phyloP scores from a whole-genome alignment of 345 rosid species.

The Eucalyptus pauciflora region DNA sequence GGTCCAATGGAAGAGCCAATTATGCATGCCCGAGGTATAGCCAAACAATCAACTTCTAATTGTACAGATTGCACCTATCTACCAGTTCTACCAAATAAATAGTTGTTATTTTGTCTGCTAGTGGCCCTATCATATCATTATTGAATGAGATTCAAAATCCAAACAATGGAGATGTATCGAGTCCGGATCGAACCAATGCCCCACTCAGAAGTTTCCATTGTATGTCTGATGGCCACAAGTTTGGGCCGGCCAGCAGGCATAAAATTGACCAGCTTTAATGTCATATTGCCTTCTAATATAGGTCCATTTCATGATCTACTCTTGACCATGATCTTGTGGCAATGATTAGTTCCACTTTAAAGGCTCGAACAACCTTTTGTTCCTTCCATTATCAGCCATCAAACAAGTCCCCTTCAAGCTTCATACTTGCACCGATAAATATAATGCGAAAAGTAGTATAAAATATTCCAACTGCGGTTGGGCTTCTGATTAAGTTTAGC shows the following conservation, averaged over 20 bases:
- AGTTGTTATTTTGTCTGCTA: neutral
- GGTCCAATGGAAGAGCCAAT: neutral
- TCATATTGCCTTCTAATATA: neutral
- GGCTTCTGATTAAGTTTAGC: neutral
- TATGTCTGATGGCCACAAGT: neutral
- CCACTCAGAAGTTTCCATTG: neutral
- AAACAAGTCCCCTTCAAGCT: neutral
- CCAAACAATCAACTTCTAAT: neutral
- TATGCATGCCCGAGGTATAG: neutral
- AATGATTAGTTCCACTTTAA: constrained; percentile 8
- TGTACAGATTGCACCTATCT: neutral
- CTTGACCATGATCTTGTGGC: neutral
- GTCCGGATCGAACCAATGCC: neutral
- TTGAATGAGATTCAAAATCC: neutral
- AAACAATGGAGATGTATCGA: neutral
- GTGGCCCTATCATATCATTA: neutral
- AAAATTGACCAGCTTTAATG: neutral
- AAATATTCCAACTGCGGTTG: neutral
- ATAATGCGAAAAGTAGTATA: neutral
- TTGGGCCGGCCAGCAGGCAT: neutral
- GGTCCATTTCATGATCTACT: constrained; percentile 8
- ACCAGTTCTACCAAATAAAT: neutral
- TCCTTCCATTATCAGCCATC: neutral
- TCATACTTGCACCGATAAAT: neutral
- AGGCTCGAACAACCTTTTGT: neutral